A percentile compares a stretch with the other conserved stretches of the same genome.
These are phyloP conservation scores for Lasiodiplodia sp. DNA, from an alignment of 2,329 filamentous ascomycete species.

Conservation along the genomic window DNA sequence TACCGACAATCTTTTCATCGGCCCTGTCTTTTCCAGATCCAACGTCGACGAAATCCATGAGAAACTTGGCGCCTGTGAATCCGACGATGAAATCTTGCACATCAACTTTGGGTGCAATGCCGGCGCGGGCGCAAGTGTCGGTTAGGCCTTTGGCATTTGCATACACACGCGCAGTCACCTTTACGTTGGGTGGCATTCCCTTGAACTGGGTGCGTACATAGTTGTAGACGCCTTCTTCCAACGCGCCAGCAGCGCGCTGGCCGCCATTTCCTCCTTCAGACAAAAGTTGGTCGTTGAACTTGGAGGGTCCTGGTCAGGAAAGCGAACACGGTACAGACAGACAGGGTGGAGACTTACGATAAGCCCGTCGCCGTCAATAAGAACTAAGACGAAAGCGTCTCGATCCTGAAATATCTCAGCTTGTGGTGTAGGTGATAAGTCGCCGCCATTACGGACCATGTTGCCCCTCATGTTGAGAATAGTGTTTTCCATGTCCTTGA, in stretches of 20 bases:
- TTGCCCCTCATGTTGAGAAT: slow-evolving; percentile 36
- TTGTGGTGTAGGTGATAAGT: slow-evolving; percentile 12
- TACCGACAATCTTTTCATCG: slow-evolving; percentile 58
- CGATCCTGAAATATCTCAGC: slow-evolving; percentile 20
- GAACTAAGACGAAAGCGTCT: slow-evolving; percentile 58
- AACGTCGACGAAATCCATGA: slow-evolving; percentile 57
- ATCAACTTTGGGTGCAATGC: slow-evolving; percentile 52
- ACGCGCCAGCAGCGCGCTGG: slow-evolving; percentile 58
- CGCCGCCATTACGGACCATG: slow-evolving; percentile 35
- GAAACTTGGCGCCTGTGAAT: slow-evolving; percentile 59
- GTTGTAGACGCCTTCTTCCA: slow-evolving; percentile 53
- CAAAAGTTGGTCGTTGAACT: slow-evolving; percentile 60
- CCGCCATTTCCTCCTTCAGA: slow-evolving; percentile 61
- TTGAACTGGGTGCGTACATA: slow-evolving; percentile 46
- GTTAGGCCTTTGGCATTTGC: slow-evolving; percentile 60
- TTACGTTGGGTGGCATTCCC: slow-evolving; percentile 51
- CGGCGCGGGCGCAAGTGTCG: slow-evolving; percentile 56
- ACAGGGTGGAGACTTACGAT: slow-evolving; percentile 40
- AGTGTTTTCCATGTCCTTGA: slow-evolving; percentile 35
- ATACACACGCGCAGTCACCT: slow-evolving; percentile 62
- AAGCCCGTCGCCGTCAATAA: slow-evolving; percentile 64
- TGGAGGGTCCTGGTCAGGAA: neutral
- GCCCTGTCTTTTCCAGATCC: slow-evolving; percentile 56
- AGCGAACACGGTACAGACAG: neutral
- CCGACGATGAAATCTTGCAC: slow-evolving; percentile 63